Percentiles rank a stretch among this genome's conserved stretches.
phyloP scores from a whole-genome alignment of 140 eudicot genomes.

The Anethum foeniculum region DNA sequence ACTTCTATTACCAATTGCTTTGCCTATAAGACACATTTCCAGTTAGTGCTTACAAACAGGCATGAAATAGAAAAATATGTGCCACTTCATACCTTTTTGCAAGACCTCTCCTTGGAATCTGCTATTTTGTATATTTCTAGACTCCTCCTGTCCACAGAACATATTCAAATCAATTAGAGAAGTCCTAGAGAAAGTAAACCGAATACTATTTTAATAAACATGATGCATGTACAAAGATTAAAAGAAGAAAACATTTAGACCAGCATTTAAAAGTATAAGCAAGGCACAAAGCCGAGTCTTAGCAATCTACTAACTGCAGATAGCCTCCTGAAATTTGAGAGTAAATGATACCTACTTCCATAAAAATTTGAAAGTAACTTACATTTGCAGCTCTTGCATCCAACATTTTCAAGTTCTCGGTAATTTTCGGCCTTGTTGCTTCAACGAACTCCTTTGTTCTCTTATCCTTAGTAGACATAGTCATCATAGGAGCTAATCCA shows the following conservation, averaged over 20 bases:
- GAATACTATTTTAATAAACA: background rate
- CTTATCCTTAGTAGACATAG: slow-evolving; percentile 41
- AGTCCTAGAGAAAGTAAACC: background rate
- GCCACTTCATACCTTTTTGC: slow-evolving; percentile 28
- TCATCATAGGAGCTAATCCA: slow-evolving; percentile 14
- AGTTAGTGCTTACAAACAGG: slow-evolving; percentile 26
- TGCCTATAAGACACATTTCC: slow-evolving; percentile 25
- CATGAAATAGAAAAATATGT: slow-evolving; percentile 17
- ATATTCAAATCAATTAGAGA: background rate
- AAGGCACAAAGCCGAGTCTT: background rate
- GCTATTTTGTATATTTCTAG: slow-evolving; percentile 7
- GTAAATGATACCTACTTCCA: background rate
- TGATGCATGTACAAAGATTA: background rate
- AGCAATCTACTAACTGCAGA: background rate
- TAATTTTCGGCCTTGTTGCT: slow-evolving; percentile 31
- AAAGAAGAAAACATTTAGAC: background rate
- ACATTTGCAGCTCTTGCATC: slow-evolving; percentile 34
- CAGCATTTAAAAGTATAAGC: background rate
- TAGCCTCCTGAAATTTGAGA: background rate
- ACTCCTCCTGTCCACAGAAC: slow-evolving; percentile 20
- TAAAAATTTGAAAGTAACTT: background rate
- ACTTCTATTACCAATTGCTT: slow-evolving; percentile 21
- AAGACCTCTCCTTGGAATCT: slow-evolving; percentile 6
- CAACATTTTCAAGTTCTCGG: slow-evolving; percentile 25
- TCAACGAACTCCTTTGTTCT: slow-evolving; percentile 25